Evolutionary conservation across 2,329 filamentous ascomycete genomes (phyloP).

Genomic region (Ophiostoma novo-ulmi): DNA sequence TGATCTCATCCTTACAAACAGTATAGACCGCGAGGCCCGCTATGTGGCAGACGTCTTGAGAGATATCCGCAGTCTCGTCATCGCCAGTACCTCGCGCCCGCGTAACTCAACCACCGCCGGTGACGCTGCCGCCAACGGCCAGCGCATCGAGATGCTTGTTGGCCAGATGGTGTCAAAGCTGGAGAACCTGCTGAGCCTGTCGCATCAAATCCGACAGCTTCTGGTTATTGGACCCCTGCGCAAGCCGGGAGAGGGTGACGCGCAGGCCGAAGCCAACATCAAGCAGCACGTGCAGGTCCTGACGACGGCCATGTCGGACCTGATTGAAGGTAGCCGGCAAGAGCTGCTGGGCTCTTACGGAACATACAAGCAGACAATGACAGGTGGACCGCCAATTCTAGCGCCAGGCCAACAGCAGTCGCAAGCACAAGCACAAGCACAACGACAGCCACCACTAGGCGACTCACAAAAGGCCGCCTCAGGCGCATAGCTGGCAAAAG

Average conservation of each 20-base stretch:
- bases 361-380: conserved; percentile 27
- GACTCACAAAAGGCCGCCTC: neutral
- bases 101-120: conserved; percentile 35
- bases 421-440: neutral
- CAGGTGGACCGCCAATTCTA: conserved; percentile 16
- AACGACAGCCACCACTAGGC: neutral
- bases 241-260: conserved; percentile 41
- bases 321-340: conserved; percentile 31
- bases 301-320: conserved; percentile 33
- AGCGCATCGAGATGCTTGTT: conserved; percentile 39
- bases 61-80: conserved; percentile 43
- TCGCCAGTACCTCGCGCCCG: conserved; percentile 36
- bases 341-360: conserved; percentile 29
- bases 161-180: conserved; percentile 38
- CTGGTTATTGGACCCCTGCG: conserved; percentile 47
- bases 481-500: neutral
- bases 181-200: conserved; percentile 44
- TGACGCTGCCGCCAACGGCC: conserved; percentile 38
- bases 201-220: conserved; percentile 45
- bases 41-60: conserved; percentile 43
- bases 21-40: conserved; percentile 39
- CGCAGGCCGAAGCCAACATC: conserved; percentile 35
- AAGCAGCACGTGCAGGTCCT: conserved; percentile 38
- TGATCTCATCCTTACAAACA: neutral
- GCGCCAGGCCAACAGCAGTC: neutral